phyloP scores from a whole-genome alignment of 148 eudicot genomes.

The Cornus kousa region DNA sequence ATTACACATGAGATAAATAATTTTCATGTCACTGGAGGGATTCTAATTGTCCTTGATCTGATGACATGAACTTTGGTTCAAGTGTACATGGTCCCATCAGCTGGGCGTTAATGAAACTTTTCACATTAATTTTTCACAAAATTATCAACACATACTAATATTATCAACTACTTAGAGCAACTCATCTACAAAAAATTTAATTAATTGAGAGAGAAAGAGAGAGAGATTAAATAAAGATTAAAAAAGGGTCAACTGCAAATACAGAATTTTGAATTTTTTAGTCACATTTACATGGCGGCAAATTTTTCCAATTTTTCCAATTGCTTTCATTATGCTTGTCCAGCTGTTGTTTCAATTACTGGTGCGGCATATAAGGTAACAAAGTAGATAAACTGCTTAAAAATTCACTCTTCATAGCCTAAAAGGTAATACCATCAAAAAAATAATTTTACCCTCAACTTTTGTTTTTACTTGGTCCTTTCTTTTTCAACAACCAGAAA shows the following conservation, averaged over 20 bases:
- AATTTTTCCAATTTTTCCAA: neutral
- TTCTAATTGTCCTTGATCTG: neutral
- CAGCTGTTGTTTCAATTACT: too few species aligned
- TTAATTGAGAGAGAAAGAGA: neutral
- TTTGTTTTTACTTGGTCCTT: neutral
- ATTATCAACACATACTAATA: too few species aligned
- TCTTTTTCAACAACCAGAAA: neutral
- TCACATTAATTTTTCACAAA: too few species aligned
- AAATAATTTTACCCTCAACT: neutral
- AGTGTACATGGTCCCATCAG: neutral
- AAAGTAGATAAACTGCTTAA: neutral
- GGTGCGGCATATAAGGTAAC: neutral
- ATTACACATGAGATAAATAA: neutral
- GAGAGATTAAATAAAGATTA: neutral
- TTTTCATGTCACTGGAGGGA: neutral
- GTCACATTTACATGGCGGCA: neutral
- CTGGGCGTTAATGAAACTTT: too few species aligned
- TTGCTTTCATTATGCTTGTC: neutral
- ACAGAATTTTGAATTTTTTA: neutral
- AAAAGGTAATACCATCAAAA: too few species aligned
- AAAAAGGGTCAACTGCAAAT: neutral
- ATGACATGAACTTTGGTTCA: neutral
- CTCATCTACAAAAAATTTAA: neutral
- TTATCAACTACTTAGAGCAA: neutral
- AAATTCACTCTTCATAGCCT: neutral